phyloP scores from a whole-genome alignment of 345 rosid species.

The Sisymbrium altissimum region DNA sequence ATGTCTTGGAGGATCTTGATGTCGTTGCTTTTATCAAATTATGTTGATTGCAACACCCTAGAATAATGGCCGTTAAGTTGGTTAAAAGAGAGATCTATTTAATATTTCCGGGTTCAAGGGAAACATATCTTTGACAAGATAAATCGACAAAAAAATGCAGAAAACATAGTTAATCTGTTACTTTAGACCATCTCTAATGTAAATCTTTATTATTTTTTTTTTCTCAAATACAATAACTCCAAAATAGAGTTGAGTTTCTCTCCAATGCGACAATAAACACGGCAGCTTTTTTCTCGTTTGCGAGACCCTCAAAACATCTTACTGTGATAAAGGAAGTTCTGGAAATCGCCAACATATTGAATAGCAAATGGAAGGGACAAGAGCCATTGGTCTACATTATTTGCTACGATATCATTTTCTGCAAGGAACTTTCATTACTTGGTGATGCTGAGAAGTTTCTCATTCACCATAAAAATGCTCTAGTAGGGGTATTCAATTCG shows the following conservation, averaged over 20 bases:
- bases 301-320: too few relatives aligned
- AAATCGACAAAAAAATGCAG: background rate
- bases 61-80: background rate
- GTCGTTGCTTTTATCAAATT: constrained; percentile 82
- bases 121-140: too few relatives aligned
- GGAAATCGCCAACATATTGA: constrained; percentile 51
- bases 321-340: constrained; percentile 61
- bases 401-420: constrained; percentile 72
- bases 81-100: background rate
- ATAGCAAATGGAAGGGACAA: constrained; percentile 83
- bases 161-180: constrained; percentile 12
- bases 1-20: constrained; percentile 86
- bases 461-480: constrained; percentile 44
- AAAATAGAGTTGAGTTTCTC: too few relatives aligned
- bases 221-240: constrained; percentile 92
- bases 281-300: too few relatives aligned
- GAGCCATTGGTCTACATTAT: constrained; percentile 66
- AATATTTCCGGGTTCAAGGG: background rate
- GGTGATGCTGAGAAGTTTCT: constrained; percentile 89
- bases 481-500: too few relatives aligned
- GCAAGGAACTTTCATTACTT: constrained; percentile 55
- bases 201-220: too few relatives aligned
- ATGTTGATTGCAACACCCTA: constrained; percentile 94
- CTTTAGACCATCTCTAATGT: constrained; percentile 99
- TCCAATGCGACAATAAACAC: too few relatives aligned